A percentile compares a stretch with the other conserved stretches of the same genome.
Evolutionary conservation across 129 eudicot species (phyloP).

Genomic region (Flaveria robusta): DNA sequence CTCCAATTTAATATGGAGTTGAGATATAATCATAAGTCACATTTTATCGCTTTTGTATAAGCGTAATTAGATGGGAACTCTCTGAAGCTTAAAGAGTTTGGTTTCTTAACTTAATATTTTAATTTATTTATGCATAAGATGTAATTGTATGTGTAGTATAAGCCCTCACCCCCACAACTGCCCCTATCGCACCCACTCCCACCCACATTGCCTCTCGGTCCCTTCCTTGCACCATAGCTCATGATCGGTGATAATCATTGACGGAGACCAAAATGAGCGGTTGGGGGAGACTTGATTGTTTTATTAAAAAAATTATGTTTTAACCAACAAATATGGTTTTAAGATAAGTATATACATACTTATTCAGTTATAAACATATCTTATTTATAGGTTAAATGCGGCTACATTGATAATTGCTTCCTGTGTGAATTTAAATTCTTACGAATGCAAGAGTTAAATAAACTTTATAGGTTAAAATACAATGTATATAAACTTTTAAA

Average conservation of each 20-base stretch:
- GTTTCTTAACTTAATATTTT: not conserved
- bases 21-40: not conserved
- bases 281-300: not conserved
- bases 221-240: conserved; percentile 13
- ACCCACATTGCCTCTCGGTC: conserved; percentile 9
- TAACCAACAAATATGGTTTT: too few species aligned
- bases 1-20: not conserved
- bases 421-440: too few species aligned
- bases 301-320: not conserved
- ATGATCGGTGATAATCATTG: not conserved
- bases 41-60: not conserved
- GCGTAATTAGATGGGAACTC: not conserved
- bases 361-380: too few species aligned
- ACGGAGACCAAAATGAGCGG: not conserved
- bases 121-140: not conserved
- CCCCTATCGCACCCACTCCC: conserved; percentile 7
- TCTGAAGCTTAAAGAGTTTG: not conserved
- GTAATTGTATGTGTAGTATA: not conserved
- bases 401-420: too few species aligned
- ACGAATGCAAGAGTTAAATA: too few species aligned
- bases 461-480: too few species aligned
- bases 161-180: conserved; percentile 19
- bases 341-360: too few species aligned
- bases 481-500: too few species aligned
- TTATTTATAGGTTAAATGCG: too few species aligned